Percentiles rank a stretch among this genome's conserved stretches.
Evolutionary conservation across 1,284 basidiomycete genomes (phyloP).

Genomic region (Schizophyllum commune): DNA sequence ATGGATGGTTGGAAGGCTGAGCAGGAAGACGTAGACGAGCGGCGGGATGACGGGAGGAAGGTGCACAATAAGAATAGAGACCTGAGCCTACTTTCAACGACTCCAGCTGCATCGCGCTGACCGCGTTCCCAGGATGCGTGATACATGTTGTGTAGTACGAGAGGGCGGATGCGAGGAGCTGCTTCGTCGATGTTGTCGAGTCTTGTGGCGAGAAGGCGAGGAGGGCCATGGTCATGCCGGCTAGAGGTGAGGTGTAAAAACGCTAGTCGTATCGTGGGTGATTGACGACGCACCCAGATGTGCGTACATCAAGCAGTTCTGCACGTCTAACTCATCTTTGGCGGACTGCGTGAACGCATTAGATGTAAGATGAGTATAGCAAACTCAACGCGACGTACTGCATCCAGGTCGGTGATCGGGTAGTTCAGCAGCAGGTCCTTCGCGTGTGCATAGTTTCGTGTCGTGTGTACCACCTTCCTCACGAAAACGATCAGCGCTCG

Average conservation of each 20-base stretch:
- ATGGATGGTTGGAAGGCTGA: no score
- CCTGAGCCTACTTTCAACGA: constrained; percentile 88
- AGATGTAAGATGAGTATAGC: no score
- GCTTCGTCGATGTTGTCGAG: neutral
- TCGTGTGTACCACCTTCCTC: neutral
- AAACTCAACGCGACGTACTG: neutral
- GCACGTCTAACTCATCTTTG: neutral
- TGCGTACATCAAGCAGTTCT: neutral
- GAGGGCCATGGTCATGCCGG: neutral
- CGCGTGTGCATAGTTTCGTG: neutral
- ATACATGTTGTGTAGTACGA: constrained; percentile 67
- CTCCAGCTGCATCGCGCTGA: constrained; percentile 72
- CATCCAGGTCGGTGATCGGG: constrained; percentile 6
- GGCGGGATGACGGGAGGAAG: no score
- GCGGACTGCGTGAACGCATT: neutral
- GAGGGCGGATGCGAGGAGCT: neutral
- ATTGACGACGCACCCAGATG: neutral
- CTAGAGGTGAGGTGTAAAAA: neutral
- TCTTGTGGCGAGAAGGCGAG: neutral
- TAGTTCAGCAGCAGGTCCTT: constrained; percentile 5
- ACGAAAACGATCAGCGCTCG: neutral
- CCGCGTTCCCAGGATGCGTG: constrained; percentile 57
- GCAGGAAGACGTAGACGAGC: no score
- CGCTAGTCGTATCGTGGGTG: no score
- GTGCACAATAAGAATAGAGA: no score